phyloP scores from a whole-genome alignment of 805 yeast species.

The Wickerhamiella sergipiensis region DNA sequence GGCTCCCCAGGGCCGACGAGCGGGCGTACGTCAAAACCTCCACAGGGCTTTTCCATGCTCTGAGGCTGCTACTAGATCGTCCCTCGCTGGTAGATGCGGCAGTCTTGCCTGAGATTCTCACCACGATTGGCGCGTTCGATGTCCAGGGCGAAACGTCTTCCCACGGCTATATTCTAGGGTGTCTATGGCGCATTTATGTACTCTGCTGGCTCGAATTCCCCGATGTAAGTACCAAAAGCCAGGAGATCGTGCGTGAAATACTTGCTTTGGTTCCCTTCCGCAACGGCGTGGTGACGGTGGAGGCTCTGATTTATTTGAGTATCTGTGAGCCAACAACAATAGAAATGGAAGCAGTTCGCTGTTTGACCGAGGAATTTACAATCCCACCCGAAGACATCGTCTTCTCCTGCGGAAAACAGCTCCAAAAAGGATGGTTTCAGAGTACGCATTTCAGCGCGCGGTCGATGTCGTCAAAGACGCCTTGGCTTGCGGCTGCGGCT shows the following conservation, averaged over 20 bases:
- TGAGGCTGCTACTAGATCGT: neutral
- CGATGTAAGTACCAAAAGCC: no score
- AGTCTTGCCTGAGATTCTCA: neutral
- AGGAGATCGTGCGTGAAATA: neutral
- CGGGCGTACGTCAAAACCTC: neutral
- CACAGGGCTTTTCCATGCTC: neutral
- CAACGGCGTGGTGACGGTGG: slow-evolving; percentile 2
- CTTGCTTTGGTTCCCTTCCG: slow-evolving; percentile 3
- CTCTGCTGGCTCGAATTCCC: neutral
- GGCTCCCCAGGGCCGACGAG: neutral
- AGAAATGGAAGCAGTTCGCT: neutral
- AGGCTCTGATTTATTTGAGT: neutral
- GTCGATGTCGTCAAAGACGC: slow-evolving; percentile 5
- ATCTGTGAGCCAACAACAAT: neutral
- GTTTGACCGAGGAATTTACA: neutral
- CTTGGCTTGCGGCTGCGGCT: neutral
- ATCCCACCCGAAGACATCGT: neutral
- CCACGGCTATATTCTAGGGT: slow-evolving; percentile 7
- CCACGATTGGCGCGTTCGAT: neutral
- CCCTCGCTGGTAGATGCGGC: neutral
- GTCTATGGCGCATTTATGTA: slow-evolving; percentile 1
- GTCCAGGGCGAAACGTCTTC: slow-evolving; percentile 2
- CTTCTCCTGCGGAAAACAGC: neutral
- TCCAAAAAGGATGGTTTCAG: neutral
- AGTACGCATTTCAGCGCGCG: slow-evolving; percentile 7